phyloP scores from a whole-genome alignment of 164 flowering plant species.

The Hamamelis virginiana region DNA sequence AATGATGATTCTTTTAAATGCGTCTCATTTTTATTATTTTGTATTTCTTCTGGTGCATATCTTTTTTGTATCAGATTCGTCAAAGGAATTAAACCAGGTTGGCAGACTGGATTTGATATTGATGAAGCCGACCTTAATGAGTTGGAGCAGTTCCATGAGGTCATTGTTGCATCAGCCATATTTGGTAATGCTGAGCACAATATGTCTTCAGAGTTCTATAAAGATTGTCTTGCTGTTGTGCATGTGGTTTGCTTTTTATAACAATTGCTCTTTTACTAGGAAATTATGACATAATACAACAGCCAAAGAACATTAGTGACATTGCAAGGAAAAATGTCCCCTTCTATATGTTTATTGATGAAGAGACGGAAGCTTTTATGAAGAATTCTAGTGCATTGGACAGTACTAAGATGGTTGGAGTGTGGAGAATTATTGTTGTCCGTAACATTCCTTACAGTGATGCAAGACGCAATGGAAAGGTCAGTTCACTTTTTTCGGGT shows the following conservation, averaged over 20 bases:
- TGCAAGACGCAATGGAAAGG: slow-evolving; percentile 95
- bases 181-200: slow-evolving; percentile 56
- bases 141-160: slow-evolving; percentile 35
- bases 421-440: slow-evolving; percentile 87
- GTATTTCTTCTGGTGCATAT: background rate
- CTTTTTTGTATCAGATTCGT: slow-evolving; percentile 33
- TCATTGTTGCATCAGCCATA: slow-evolving; percentile 51
- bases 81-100: slow-evolving; percentile 45
- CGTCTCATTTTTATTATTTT: background rate
- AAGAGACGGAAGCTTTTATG: slow-evolving; percentile 78
- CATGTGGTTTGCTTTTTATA: slow-evolving; percentile 7
- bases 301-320: slow-evolving; percentile 76
- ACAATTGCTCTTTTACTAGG: slow-evolving; percentile 39
- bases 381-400: slow-evolving; percentile 57
- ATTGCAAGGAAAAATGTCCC: slow-evolving; percentile 53
- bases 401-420: slow-evolving; percentile 55
- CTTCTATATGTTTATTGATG: slow-evolving; percentile 93
- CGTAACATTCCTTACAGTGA: slow-evolving; percentile 76
- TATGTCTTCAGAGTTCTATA: background rate
- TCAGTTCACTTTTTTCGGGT: slow-evolving; percentile 22
- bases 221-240: background rate
- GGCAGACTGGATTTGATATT: slow-evolving; percentile 39
- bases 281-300: slow-evolving; percentile 81
- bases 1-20: background rate
- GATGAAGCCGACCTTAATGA: slow-evolving; percentile 38